These are phyloP conservation scores for Miscanthus sacchariflorus DNA, from an alignment of 202 grass and related monocot species.

Conservation along the genomic window DNA sequence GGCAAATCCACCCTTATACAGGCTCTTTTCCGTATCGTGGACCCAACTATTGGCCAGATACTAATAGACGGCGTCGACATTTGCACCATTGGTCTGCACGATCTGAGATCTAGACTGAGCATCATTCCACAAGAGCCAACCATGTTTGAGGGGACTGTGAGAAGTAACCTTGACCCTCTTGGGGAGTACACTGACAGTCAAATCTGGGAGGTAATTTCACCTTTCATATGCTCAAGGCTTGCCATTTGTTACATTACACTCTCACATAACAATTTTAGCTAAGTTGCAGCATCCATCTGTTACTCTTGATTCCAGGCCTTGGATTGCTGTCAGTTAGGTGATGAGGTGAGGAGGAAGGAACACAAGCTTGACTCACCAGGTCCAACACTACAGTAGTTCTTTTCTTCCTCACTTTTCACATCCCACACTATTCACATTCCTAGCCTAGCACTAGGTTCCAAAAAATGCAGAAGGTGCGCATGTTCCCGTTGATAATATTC, in stretches of 20 bases:
- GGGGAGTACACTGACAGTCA: conserved; percentile 83
- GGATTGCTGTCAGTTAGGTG: conserved; percentile 81
- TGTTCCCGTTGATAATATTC: not conserved
- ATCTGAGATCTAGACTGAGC: conserved; percentile 88
- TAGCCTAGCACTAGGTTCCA: not conserved
- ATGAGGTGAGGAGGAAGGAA: conserved; percentile 89
- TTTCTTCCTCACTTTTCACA: not conserved
- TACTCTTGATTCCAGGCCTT: conserved; percentile 64
- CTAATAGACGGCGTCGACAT: conserved; percentile 78
- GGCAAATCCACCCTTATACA: conserved; percentile 96
- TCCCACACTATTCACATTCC: not conserved
- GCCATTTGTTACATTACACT: not conserved
- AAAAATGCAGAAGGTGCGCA: not conserved
- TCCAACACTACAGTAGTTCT: conserved; percentile 19
- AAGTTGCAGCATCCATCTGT: not conserved
- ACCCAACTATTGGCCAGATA: conserved; percentile 77
- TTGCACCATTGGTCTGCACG: conserved; percentile 87
- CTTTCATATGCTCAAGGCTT: not conserved
- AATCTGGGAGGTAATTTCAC: conserved; percentile 78
- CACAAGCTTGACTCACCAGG: conserved; percentile 82
- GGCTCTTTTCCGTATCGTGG: conserved; percentile 86
- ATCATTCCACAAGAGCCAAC: conserved; percentile 98
- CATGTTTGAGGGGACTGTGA: conserved; percentile 93
- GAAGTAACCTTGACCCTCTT: conserved; percentile 92
- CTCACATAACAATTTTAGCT: not conserved